Percentiles rank a stretch among this genome's conserved stretches.
Evolutionary conservation across 805 yeast genomes (phyloP).

Genomic region (Zygosaccharomyces lentus): DNA sequence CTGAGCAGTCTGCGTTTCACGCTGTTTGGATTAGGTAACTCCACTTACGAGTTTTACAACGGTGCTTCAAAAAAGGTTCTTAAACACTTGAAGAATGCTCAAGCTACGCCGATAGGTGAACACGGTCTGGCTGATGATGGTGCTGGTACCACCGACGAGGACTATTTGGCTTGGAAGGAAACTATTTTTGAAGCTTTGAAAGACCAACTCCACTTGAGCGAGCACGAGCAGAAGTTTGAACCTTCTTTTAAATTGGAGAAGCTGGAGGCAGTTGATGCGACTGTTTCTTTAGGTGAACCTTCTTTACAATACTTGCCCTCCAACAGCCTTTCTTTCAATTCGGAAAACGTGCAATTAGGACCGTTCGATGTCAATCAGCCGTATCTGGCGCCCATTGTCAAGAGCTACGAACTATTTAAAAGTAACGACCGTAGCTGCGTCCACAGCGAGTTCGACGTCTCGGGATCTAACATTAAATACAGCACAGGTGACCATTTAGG

Average conservation of each 20-base stretch:
- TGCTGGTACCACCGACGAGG: slow-evolving; percentile 90
- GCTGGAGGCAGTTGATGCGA: slow-evolving; percentile 36
- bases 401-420: slow-evolving; percentile 66
- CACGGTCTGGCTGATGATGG: slow-evolving; percentile 96
- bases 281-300: slow-evolving; percentile 82
- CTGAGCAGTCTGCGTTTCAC: slow-evolving; percentile 58
- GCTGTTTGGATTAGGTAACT: slow-evolving; percentile 89
- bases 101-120: slow-evolving; percentile 70
- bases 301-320: slow-evolving; percentile 48
- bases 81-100: slow-evolving; percentile 51
- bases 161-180: slow-evolving; percentile 91
- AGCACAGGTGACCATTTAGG: slow-evolving; percentile 96
- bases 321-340: slow-evolving; percentile 33
- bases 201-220: slow-evolving; percentile 61
- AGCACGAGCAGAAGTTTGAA: slow-evolving; percentile 74
- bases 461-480: slow-evolving; percentile 70
- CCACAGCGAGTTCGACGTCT: slow-evolving; percentile 83
- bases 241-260: slow-evolving; percentile 52
- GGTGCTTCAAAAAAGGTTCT: slow-evolving; percentile 66
- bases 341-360: slow-evolving; percentile 46
- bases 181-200: slow-evolving; percentile 60
- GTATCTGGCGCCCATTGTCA: slow-evolving; percentile 62
- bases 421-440: slow-evolving; percentile 69
- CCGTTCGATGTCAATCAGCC: slow-evolving; percentile 85
- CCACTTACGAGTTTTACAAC: slow-evolving; percentile 89